Evolutionary conservation across 78 protist species (phyloP).

Genomic region (Monosiga brevicollis): DNA sequence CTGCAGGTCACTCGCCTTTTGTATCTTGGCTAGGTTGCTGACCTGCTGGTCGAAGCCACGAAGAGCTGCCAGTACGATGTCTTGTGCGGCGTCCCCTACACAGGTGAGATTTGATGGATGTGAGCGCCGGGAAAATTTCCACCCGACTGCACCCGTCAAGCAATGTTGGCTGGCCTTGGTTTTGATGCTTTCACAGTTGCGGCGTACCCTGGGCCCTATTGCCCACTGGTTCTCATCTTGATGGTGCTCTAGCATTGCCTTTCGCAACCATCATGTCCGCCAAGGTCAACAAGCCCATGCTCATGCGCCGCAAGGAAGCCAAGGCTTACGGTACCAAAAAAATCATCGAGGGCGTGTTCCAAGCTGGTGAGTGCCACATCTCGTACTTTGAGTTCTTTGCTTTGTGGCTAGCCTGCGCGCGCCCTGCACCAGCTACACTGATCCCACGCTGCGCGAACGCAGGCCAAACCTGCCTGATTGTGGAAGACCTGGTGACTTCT

Average conservation of each 20-base stretch:
- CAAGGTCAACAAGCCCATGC: constrained; percentile 45
- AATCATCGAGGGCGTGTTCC: constrained; percentile 61
- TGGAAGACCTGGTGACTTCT: constrained; percentile 70
- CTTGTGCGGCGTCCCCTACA: constrained; percentile 71
- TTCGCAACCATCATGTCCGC: constrained; percentile 60
- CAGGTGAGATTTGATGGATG: too few species aligned
- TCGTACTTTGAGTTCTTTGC: too few species aligned
- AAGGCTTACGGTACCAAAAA: constrained; percentile 71
- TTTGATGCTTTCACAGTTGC: too few species aligned
- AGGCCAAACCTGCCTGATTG: constrained; percentile 36
- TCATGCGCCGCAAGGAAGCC: constrained; percentile 62
- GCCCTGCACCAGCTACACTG: neutral
- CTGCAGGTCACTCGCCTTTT: too few species aligned
- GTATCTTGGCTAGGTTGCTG: too few species aligned
- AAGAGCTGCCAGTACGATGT: neutral
- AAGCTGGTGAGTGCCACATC: constrained; percentile 35
- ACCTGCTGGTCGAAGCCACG: constrained; percentile 19
- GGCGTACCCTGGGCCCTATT: too few species aligned
- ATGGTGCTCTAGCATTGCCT: too few species aligned
- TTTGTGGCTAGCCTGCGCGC: neutral
- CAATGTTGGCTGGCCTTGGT: too few species aligned
- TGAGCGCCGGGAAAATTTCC: too few species aligned
- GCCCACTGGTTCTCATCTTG: too few species aligned
- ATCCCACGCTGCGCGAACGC: neutral
- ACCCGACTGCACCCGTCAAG: too few species aligned